Base-by-base conservation (phyloP, 129 eudicot genomes). In the Dittrichia graveolens region DNA sequence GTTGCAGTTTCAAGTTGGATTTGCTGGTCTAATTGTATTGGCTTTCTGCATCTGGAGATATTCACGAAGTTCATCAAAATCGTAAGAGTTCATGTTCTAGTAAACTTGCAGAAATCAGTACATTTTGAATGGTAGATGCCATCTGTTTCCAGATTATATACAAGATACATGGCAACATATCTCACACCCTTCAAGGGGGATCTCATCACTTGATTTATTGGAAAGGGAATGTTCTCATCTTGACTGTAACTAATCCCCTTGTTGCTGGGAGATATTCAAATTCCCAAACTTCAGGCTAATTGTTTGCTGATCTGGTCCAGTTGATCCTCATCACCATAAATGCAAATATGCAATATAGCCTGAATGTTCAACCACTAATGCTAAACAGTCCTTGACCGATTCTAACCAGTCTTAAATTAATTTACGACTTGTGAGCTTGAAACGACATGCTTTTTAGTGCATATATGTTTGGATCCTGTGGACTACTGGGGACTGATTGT, bases 11-110 rank as follows among this genome's bases (percentile, higher is more conserved):
- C 75, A 88, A 73, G 83, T 63, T 54, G 91, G 86, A 56, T 35
- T 84, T 6, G 96, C 93, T 55, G 84, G 93, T 58, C 43, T 81
- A 56, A 64, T 85, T 3, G 62, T 88, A 75, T 63, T 91, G 80
- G 87, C 63, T 38, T 81, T 91, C 38, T 76, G 75, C 56, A 19
- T 91, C 42, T 88, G 93, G 97, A 88, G 83, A 88, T 86, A 84
- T 79, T 80, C 86, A 15, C 75, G 86, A 65, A 81, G 68, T 66
- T 64, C 87, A 37, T 47, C 59, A 2, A 72, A 60, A 69, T 55
- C 87, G 6, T 80, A 80, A 24, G 75, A 58, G 52, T 52, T 19
- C 3, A 12, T 49, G 54, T 40, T 69, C 10, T 39, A 49, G 39
- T 64, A 42, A 0, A 24, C 47, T 53, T 12, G 14, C 35, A 12